These are phyloP conservation scores for Cyphellophora europaea DNA, from an alignment of 2,329 filamentous ascomycete species.

Conservation along the genomic window DNA sequence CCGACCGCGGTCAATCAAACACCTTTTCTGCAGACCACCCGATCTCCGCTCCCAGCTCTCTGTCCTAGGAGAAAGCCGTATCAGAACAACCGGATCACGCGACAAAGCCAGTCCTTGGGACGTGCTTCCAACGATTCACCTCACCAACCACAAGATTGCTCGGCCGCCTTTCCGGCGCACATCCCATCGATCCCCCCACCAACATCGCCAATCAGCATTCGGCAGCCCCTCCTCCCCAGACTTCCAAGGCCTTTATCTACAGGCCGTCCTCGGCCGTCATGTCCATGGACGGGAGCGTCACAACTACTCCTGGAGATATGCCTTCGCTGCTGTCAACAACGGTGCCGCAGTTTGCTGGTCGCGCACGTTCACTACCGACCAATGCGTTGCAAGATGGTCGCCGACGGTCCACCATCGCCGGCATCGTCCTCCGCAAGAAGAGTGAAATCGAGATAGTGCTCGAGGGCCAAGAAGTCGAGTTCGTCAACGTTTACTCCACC, in stretches of 20 bases:
- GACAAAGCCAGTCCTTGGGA: no score
- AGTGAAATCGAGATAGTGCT: slow-evolving; percentile 19
- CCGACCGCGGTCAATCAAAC: no score
- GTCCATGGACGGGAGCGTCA: neutral
- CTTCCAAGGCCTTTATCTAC: slow-evolving; percentile 1
- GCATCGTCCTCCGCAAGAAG: slow-evolving; percentile 15
- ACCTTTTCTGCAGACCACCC: no score
- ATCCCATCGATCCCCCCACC: no score
- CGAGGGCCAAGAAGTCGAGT: slow-evolving; percentile 12
- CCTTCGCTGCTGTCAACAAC: slow-evolving; percentile 12
- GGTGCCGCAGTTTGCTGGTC: slow-evolving; percentile 10
- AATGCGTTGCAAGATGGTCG: slow-evolving; percentile 3
- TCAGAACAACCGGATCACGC: no score
- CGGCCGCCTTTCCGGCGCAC: no score
- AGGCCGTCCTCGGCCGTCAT: neutral
- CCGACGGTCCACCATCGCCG: slow-evolving; percentile 14
- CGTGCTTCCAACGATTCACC: no score
- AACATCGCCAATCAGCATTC: neutral
- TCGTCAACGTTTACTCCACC: slow-evolving; percentile 22
- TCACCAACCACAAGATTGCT: no score
- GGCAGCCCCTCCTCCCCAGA: neutral
- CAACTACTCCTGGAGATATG: slow-evolving; percentile 12
- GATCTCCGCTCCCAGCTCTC: no score
- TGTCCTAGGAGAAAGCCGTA: no score
- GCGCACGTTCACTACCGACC: slow-evolving; percentile 10